Evolutionary conservation across 2,329 filamentous ascomycete genomes (phyloP).

Genomic region (Xylaria sp.): DNA sequence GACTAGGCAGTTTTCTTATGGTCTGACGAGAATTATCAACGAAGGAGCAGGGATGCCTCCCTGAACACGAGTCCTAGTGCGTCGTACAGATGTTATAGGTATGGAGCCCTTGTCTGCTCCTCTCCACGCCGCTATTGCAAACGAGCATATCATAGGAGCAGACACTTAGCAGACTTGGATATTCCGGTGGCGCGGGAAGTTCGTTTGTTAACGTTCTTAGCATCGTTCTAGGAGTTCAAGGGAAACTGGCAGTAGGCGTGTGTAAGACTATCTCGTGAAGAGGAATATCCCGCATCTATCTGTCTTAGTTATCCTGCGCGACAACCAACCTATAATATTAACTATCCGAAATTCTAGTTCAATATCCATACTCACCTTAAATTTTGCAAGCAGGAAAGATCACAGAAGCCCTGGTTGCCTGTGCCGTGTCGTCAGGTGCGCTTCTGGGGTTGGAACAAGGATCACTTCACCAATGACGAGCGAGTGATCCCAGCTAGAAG

Average conservation of each 20-base stretch:
- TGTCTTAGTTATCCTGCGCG: background rate
- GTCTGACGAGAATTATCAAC: slow-evolving; percentile 12
- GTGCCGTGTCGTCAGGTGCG: slow-evolving; percentile 43
- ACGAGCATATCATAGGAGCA: background rate
- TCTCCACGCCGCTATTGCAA: background rate
- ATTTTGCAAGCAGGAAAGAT: slow-evolving; percentile 7
- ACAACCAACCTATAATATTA: slow-evolving; percentile 1
- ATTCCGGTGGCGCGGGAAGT: background rate
- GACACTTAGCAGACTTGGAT: background rate
- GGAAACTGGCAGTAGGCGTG: background rate
- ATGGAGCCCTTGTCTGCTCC: slow-evolving; percentile 13
- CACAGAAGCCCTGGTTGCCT: slow-evolving; percentile 21
- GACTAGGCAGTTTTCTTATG: slow-evolving; percentile 27
- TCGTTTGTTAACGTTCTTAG: background rate
- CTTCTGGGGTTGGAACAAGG: slow-evolving; percentile 41
- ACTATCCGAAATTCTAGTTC: background rate
- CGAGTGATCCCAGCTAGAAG: slow-evolving; percentile 40
- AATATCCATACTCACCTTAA: slow-evolving; percentile 1
- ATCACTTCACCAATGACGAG: slow-evolving; percentile 39
- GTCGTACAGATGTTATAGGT: slow-evolving; percentile 5
- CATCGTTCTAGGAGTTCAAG: background rate
- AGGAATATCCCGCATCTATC: background rate
- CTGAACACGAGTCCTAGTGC: slow-evolving; percentile 10
- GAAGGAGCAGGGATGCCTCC: slow-evolving; percentile 13
- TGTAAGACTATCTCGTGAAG: background rate